Evolutionary conservation across 495 filamentous ascomycete genomes (phyloP), one percentile per base, ranked within the genome.

Genomic region (Talaromyces stipitatus): DNA sequence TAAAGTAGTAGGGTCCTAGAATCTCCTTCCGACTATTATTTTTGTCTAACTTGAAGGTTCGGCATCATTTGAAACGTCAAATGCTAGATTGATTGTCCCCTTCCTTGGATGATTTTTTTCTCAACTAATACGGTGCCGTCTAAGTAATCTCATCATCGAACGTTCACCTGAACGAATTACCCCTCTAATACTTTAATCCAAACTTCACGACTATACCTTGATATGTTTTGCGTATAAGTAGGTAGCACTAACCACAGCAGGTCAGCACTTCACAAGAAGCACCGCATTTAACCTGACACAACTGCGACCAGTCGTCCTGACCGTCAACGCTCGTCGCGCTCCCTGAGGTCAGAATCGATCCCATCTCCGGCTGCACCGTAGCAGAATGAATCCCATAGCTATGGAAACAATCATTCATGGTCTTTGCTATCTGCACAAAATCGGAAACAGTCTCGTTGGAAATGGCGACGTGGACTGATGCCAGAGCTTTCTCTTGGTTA

Each of bases 401-500:
- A 9, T 29, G 28, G 28, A 29, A 29, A 29, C 28, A 29, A 29
- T 29, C 28, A 9, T 29, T 82, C 22, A 81, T 71, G 3, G 63
- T 70, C 47, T 69, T 67, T 10, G 71, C 72, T 1, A 73, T 63
- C 54, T 68, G 61, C 50, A 72, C 61, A 55, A 79, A 80, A 8
- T 59, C 54, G 8, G 61, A 53, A 8, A 79, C 59, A 0, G 66
- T 65, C 7, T 66, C 61, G n/a, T 76, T 71, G 6, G 64, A 62
- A 0, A 80, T 63, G 0, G 72, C 66, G n/a, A 81, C 59, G 50
- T 80, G 78, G 2, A 77, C 79, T 0, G 72, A 73, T 20, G 79
- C 79, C 16, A 82, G 64, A 8, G 68, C 62, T 52, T 79, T 82
- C 24, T 69, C 66, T 60, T 82, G 76, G 51, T 76, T 78, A 1